These are phyloP conservation scores for Agaricus bisporus DNA, from an alignment of 768 basidiomycete genomes.

Conservation along the genomic window DNA sequence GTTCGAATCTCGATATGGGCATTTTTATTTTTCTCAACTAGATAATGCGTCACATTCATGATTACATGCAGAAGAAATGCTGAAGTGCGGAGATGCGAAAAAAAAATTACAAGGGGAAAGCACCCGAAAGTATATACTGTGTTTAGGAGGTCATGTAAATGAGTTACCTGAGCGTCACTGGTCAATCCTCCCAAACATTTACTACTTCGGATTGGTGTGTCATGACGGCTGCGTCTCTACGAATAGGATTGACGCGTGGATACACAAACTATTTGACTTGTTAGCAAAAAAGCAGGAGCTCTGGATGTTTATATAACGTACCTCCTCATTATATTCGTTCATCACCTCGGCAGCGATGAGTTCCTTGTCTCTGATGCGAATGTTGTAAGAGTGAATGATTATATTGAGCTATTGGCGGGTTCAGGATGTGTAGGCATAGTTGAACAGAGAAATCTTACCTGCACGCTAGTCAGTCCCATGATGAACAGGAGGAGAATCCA, in stretches of 20 bases:
- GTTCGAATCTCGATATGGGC: slow-evolving; percentile 52
- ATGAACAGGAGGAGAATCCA: slow-evolving; percentile 69
- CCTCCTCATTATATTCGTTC: slow-evolving; percentile 78
- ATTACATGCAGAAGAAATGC: neutral
- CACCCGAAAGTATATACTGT: neutral
- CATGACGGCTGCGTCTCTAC: slow-evolving; percentile 77
- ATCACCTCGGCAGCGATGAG: slow-evolving; percentile 76
- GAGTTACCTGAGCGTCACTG: neutral
- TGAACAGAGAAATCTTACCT: slow-evolving; percentile 37
- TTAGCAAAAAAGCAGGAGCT: neutral
- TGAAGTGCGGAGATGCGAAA: neutral
- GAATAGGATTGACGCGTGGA: slow-evolving; percentile 72
- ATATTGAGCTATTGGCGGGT: slow-evolving; percentile 35
- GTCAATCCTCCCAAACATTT: slow-evolving; percentile 43
- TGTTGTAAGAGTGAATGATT: slow-evolving; percentile 50
- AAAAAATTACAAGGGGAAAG: neutral
- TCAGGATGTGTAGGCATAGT: neutral
- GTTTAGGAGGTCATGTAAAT: neutral
- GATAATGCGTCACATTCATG: neutral
- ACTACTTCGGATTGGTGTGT: slow-evolving; percentile 80
- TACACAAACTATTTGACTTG: slow-evolving; percentile 60
- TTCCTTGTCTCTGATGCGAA: slow-evolving; percentile 66
- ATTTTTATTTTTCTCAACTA: slow-evolving; percentile 20
- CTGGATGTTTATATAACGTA: slow-evolving; percentile 25
- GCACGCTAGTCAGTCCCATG: slow-evolving; percentile 61